Base-by-base conservation (phyloP, 345 rosid species). In the Laguncularia racemosa region DNA sequence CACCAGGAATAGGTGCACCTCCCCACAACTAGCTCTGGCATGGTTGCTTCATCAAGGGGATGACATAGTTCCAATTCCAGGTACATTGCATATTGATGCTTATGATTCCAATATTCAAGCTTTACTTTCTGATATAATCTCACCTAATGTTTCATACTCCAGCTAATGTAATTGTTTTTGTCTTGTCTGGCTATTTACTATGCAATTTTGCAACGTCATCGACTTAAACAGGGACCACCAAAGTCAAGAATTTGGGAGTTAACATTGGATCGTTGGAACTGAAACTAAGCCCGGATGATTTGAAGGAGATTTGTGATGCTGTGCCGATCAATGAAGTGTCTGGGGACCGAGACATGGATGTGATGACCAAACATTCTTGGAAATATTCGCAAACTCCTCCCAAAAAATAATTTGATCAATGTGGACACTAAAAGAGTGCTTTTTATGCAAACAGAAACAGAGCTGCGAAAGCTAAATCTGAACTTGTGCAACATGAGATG, bases 31-130 rank as follows among this genome's bases (percentile, higher is more conserved):
- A 13, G 81, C 89, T 59, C 65, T 83, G 38, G 73, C 83, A 5
- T 80, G 81, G 75, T 54, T 70, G 46, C 77, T 73, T 28, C 73
- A 73, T 71, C 81, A 75, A 16, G 85, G 85, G 40, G 67, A 69
- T 47, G 83, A 75, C 54, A 50, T 76, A 47, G 48, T 80, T 60
- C 81, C 83, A 4, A 77, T 83, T 28, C 85, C 83, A 18, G 83
- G 78, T 71, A 55, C 13, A 7, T 59, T 46, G 47, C 13, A 0
- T 6, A n/a, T 44, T 47, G 11, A 10, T 38, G 40, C 40, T 33
- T 33, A 6, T 33, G 40, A 33, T 1, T 33, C 40, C 11, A 10
- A 33, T 33, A 10, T 7, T 0, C 6, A 0, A 20, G 18, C 49
- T 16, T 40, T 4, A 18, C 2, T 15, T 33, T 15, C 14, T 50